These are phyloP conservation scores for Reticulascus tulasneorum DNA, from an alignment of 2,329 filamentous ascomycete species.

Conservation along the genomic window DNA sequence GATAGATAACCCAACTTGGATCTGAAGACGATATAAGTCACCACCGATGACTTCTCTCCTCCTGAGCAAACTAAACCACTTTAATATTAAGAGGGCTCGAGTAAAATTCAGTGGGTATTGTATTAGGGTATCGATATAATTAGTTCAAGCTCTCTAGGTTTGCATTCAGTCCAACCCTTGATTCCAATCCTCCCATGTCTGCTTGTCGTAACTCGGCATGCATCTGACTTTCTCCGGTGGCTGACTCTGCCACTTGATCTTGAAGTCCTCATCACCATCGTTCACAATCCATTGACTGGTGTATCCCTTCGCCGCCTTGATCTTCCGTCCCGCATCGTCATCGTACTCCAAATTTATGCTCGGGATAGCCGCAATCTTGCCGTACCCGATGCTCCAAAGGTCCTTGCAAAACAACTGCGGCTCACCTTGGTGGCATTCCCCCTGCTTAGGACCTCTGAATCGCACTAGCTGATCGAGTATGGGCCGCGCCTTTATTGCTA, in stretches of 20 bases:
- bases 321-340: slow-evolving; percentile 35
- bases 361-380: slow-evolving; percentile 53
- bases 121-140: too few relatives aligned
- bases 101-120: too few relatives aligned
- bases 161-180: slow-evolving; percentile 19
- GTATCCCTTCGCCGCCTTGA: slow-evolving; percentile 50
- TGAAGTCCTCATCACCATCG: slow-evolving; percentile 22
- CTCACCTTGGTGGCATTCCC: slow-evolving; percentile 52
- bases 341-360: slow-evolving; percentile 53
- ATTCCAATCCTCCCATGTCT: slow-evolving; percentile 40
- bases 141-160: too few relatives aligned
- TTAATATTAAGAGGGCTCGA: too few relatives aligned
- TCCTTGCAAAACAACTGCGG: slow-evolving; percentile 55
- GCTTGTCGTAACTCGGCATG: slow-evolving; percentile 36
- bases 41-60: too few relatives aligned
- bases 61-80: too few relatives aligned
- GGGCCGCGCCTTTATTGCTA: slow-evolving; percentile 42
- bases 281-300: slow-evolving; percentile 32
- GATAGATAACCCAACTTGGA: too few relatives aligned
- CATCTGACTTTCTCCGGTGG: slow-evolving; percentile 46
- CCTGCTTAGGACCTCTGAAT: slow-evolving; percentile 35
- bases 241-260: slow-evolving; percentile 37
- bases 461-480: slow-evolving; percentile 37
- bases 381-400: slow-evolving; percentile 45
- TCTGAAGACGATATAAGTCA: too few relatives aligned